Conservation (phyloP, 208 protist species). For the Leptomonas pyrrhocoris region DNA sequence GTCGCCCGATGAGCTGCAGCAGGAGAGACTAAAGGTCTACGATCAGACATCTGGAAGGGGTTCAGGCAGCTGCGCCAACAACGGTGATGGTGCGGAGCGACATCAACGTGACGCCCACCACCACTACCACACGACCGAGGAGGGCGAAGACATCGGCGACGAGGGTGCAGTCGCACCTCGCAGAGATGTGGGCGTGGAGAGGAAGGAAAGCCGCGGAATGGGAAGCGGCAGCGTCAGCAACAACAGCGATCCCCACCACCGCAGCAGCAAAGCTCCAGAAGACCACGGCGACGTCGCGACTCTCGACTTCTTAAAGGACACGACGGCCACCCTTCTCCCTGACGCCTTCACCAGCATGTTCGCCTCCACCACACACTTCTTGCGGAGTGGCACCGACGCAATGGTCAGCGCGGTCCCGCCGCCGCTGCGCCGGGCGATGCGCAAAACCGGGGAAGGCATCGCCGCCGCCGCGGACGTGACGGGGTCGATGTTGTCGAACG, state of each 20-base stretch:
- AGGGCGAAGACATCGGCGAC: background rate
- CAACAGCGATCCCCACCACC: background rate
- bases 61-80: background rate
- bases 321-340: constrained; percentile 32
- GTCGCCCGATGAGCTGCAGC: constrained; percentile 37
- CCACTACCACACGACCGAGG: background rate
- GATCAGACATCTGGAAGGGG: background rate
- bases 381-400: constrained; percentile 29
- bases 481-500: constrained; percentile 34
- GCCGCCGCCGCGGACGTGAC: constrained; percentile 36
- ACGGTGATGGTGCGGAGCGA: too few species aligned
- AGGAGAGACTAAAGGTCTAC: constrained; percentile 32
- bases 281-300: constrained; percentile 25
- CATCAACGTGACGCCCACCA: background rate
- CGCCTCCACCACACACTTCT: constrained; percentile 30
- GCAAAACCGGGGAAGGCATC: constrained; percentile 24
- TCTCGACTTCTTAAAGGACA: constrained; percentile 43
- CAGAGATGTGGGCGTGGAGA: background rate
- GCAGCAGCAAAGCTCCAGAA: too few species aligned
- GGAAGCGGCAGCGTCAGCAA: background rate
- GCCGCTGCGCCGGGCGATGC: constrained; percentile 26
- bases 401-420: constrained; percentile 33
- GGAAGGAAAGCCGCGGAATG: background rate
- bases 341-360: constrained; percentile 44
- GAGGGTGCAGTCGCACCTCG: background rate